Evolutionary conservation across 2,329 filamentous ascomycete species (phyloP), one percentile per base, ranked within the genome.

Genomic region (Dactylella cylindrospora): DNA sequence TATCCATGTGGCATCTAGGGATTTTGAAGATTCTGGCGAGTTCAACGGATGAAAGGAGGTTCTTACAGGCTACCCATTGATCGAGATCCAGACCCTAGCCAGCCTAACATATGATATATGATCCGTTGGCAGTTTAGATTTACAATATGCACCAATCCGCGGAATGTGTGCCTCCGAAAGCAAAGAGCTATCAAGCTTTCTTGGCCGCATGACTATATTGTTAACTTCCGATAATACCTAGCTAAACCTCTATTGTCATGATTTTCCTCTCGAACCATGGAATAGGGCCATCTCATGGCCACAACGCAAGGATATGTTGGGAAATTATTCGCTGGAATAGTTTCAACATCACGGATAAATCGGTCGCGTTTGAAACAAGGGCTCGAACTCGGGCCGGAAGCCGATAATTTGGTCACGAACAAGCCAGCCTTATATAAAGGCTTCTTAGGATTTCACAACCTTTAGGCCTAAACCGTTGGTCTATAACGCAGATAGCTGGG

Each of bases 301-400:
- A 9, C 47, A 52, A 61, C 54, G 12, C 54, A 52, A 25, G 52
- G 44, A 38, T 57, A 23, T 57, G 52, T 50, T 57, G 52, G 44
- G 38, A 20, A n/a, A 28, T 17, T 19, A 6, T 17, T 17, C 8
- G 2, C 7, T 22, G 12, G 6, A 31, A 12, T 23, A 41, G 41
- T 31, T 36, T 44, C n/a, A n/a, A n/a, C n/a, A n/a, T 29, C 5
- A 41, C 49, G 57, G 57, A 23, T 62, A 47, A 62, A 54, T 62
- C 32, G 43, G 49, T 43, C 49, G 57, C 49, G 35, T 10, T 8
- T 23, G 7, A 28, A 22, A n/a, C 19, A 29, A 22, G 10, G 22
- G 36, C 10, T 23, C 22, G 12, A 7, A 22, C 10, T 19, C 57
- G 57, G 57, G 20, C 57, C 57, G 57, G 17, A 53, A 59, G 23